Conservation (phyloP, 495 filamentous ascomycete species). For the Clavariopsis aquatica region DNA sequence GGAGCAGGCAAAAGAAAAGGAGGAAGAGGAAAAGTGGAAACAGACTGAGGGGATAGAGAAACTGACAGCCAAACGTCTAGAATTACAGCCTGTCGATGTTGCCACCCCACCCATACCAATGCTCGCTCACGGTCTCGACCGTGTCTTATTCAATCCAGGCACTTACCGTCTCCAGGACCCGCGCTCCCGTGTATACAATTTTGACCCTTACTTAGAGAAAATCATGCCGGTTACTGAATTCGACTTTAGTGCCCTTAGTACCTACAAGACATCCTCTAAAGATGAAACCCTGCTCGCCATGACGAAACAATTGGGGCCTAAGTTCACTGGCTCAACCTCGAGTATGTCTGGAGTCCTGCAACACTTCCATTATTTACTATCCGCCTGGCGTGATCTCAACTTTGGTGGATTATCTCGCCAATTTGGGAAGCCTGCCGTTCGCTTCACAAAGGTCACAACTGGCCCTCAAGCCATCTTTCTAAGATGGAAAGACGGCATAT, state of each 20-base stretch:
- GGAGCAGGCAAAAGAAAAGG: background rate
- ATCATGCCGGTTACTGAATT: slow-evolving; percentile 94
- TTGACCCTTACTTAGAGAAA: slow-evolving; percentile 86
- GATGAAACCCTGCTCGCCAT: slow-evolving; percentile 67
- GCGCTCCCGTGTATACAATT: slow-evolving; percentile 86
- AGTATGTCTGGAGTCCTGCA: slow-evolving; percentile 87
- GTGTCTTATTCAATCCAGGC: slow-evolving; percentile 93
- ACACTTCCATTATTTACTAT: slow-evolving; percentile 93
- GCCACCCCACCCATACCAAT: slow-evolving; percentile 63
- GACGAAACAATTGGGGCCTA: slow-evolving; percentile 67
- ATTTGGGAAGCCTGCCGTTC: slow-evolving; percentile 60
- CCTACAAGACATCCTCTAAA: slow-evolving; percentile 85
- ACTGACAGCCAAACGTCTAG: slow-evolving; percentile 21
- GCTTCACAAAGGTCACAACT: slow-evolving; percentile 70
- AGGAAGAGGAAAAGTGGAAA: slow-evolving; percentile 1
- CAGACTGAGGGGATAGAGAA: background rate
- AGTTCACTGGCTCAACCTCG: slow-evolving; percentile 92
- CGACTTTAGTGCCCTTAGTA: slow-evolving; percentile 80
- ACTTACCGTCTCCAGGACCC: slow-evolving; percentile 91
- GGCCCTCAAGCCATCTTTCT: slow-evolving; percentile 80
- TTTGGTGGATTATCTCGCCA: slow-evolving; percentile 60
- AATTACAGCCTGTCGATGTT: slow-evolving; percentile 52
- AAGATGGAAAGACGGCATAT: slow-evolving; percentile 77
- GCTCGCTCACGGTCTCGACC: slow-evolving; percentile 77
- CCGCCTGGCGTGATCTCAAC: slow-evolving; percentile 75